Evolutionary conservation across 805 yeast genomes (phyloP), one percentile per base, ranked within the genome.

Genomic region (Suhomyces sp.): DNA sequence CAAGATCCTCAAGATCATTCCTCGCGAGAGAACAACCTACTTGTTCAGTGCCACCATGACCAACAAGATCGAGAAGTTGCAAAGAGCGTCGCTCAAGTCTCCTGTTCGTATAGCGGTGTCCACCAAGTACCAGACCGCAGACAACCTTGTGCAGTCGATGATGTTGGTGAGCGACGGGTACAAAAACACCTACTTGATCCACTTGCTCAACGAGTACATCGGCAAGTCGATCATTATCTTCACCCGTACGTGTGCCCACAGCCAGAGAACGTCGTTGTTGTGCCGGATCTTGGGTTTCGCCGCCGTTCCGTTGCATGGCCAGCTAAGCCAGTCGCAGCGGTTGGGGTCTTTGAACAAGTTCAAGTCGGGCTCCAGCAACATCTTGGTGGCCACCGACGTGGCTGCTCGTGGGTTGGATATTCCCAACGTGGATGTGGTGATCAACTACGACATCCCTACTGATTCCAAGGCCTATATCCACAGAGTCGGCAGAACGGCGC

Each of bases 31-130:
- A 70, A 90, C 91, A 4, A 88, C 94, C 0, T 90, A 87, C 62
- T 72, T 93, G 51, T 93, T 92, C 65, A 89, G 97, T 29, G 99
- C 99, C n/a, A 93, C 99, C 0, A 89, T 96, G 86, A 93, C 98
- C 2, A 88, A 89, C 45, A 94, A 94, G 67, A 91, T 93, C 62
- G 98, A 92, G 63, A 92, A 92, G 69, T 77, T 93, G 59, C 98
- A 94, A 72, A 78, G 98, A 55, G 98, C 98, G 0, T 90, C 97
- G 36, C 78, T 93, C 58, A 73, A 83, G 4, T 84, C 89, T 62
- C 99, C 99, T 0, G 96, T 92, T 3, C 83, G 91, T 59, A 90
- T 96, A 47, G 90, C 97, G 0, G 97, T 93, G 3, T 87, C 94
- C 15, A 84, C 84, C 58, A 89, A 90, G 66, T 89, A 91, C 71